Conservation (phyloP, 495 filamentous ascomycete species). For the Hypoxylon cercidicola region DNA sequence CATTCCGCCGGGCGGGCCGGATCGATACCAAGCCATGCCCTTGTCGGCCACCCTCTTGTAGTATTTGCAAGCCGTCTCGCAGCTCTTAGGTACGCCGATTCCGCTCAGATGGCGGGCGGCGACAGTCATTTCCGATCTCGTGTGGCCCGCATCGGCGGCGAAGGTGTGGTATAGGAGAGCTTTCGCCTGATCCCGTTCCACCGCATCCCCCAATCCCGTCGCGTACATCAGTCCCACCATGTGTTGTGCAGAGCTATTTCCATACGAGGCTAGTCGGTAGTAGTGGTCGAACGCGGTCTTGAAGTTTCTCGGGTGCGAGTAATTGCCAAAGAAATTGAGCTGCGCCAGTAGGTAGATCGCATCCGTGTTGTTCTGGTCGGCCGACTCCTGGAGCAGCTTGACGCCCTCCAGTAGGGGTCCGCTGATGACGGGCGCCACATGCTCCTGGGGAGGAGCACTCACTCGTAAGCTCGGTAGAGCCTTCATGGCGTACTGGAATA, state of each 20-base stretch:
- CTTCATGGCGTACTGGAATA: slow-evolving; percentile 51
- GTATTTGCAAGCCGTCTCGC: slow-evolving; percentile 83
- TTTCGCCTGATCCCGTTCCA: slow-evolving; percentile 90
- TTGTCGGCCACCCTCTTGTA: slow-evolving; percentile 97
- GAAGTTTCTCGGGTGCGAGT: slow-evolving; percentile 86
- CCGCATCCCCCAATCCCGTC: slow-evolving; percentile 85
- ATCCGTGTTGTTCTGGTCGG: slow-evolving; percentile 79
- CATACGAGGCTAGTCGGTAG: slow-evolving; percentile 76
- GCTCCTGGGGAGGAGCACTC: slow-evolving; percentile 51
- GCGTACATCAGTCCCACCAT: slow-evolving; percentile 98
- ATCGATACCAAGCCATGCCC: slow-evolving; percentile 83
- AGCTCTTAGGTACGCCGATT: slow-evolving; percentile 85
- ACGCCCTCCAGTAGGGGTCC: slow-evolving; percentile 69
- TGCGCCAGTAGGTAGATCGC: slow-evolving; percentile 91
- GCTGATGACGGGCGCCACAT: slow-evolving; percentile 40
- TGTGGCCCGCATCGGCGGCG: slow-evolving; percentile 85
- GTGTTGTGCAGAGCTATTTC: slow-evolving; percentile 91
- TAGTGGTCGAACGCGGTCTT: slow-evolving; percentile 84
- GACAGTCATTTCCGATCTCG: slow-evolving; percentile 90
- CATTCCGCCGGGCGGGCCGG: slow-evolving; percentile 91
- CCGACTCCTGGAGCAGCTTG: slow-evolving; percentile 77
- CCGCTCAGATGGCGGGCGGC: slow-evolving; percentile 88
- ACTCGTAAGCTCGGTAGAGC: slow-evolving; percentile 56
- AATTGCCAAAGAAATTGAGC: slow-evolving; percentile 98
- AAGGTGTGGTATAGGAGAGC: slow-evolving; percentile 95